A percentile compares a stretch with the other conserved stretches of the same genome.
These are phyloP conservation scores for Apiospora aurea DNA, from an alignment of 2,329 filamentous ascomycete genomes.

Conservation along the genomic window DNA sequence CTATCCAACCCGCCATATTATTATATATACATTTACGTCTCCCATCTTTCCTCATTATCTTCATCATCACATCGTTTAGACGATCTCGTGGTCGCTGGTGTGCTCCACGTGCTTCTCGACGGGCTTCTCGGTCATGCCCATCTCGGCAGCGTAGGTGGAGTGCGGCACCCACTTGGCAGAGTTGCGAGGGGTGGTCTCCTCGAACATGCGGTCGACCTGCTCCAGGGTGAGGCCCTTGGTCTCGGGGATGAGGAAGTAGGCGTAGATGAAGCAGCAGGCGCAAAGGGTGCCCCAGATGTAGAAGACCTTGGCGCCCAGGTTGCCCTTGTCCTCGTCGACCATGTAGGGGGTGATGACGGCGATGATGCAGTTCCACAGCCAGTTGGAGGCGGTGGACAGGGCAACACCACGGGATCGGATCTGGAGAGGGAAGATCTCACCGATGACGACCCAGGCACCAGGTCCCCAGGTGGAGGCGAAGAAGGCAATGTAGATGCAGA, in stretches of 20 bases:
- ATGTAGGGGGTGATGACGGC: conserved; percentile 74
- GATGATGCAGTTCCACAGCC: conserved; percentile 72
- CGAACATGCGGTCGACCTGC: conserved; percentile 88
- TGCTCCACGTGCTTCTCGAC: conserved; percentile 35
- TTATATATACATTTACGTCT: conserved; percentile 4
- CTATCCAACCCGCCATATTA: neutral
- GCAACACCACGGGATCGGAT: conserved; percentile 77
- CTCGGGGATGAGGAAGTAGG: conserved; percentile 70
- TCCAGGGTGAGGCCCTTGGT: conserved; percentile 78
- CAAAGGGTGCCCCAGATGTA: conserved; percentile 70
- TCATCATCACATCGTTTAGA: conserved; percentile 5
- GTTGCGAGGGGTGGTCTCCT: conserved; percentile 80
- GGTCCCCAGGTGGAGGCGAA: conserved; percentile 81
- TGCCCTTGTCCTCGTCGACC: conserved; percentile 58
- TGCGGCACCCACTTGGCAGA: conserved; percentile 79
- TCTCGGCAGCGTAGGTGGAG: conserved; percentile 69
- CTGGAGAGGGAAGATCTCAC: conserved; percentile 78
- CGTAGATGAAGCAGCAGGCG: conserved; percentile 60
- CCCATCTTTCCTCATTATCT: neutral
- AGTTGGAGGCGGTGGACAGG: conserved; percentile 76
- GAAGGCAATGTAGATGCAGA: conserved; percentile 82
- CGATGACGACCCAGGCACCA: conserved; percentile 71
- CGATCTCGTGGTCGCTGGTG: conserved; percentile 3
- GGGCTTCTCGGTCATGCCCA: conserved; percentile 53
- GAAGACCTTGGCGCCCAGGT: conserved; percentile 53